Base-by-base conservation (phyloP, 768 basidiomycete genomes). In the Suillus variegatus region DNA sequence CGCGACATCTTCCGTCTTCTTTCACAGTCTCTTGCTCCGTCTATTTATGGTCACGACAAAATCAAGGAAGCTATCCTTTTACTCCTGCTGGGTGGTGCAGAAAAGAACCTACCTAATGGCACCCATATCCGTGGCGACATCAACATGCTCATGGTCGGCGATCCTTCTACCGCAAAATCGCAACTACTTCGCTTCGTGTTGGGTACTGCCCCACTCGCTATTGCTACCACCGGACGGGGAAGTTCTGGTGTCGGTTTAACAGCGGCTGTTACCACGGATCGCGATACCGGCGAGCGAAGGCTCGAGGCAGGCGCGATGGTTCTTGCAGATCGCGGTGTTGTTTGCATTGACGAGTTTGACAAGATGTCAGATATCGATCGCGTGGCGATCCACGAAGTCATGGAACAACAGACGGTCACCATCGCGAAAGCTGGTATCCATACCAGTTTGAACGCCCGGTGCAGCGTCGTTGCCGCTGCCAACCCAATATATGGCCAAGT, bases 291-390 rank as follows among this genome's bases (percentile, higher is more conserved):
- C 62, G 97, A 99, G 75, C 88, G 97, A 66, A 83, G 97, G 67
- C 86, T 99, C 60, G 97, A 99, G 81, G 97, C 97, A 4, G 97
- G 97, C 52, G 97, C 97, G 14, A 99, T 99, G 97, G 97, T 99
- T 62, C 89, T 99, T 65, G 97, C 97, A 36, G 97, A 99, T 78
- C 89, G 97, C 70, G 97, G 97, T 20, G 95, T 99, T 25, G 97
- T 99, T 54, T 99, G 97, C 77, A 99, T 99, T 71, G 97, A 99
- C 78, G 97, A 99, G 79, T 99, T 99, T 73, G 97, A 99, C 85
- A 99, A 99, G 78, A 99, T 99, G 97, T 96, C 94, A 35, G 97
- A 99, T 74, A 86, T 99, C 69, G 97, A 99, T 80, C 88, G 97
- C 69, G 97, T 99, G 22, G 97, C 97, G 41, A 99, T 99, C 72